Evolutionary conservation across 768 basidiomycete genomes (phyloP).

Genomic region (Coprinopsis cinerea): DNA sequence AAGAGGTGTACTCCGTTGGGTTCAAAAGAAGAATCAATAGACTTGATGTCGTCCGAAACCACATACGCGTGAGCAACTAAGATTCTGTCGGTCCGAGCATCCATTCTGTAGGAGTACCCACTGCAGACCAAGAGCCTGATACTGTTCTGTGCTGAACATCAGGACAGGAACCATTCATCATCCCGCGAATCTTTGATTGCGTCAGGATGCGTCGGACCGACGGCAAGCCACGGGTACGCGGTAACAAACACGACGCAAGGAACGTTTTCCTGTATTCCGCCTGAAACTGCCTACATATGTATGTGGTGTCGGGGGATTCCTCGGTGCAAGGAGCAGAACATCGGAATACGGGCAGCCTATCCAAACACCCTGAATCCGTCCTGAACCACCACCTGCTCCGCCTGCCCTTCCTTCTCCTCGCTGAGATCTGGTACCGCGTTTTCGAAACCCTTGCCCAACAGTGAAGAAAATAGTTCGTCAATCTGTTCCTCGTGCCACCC

Average conservation of each 20-base stretch:
- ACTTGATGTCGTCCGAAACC: no score
- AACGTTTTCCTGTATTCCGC: no score
- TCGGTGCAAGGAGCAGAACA: slow-evolving; percentile 16
- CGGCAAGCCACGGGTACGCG: neutral
- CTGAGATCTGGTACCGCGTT: slow-evolving; percentile 23
- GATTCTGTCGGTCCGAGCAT: no score
- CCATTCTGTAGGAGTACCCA: no score
- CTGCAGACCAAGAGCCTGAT: no score
- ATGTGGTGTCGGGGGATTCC: neutral
- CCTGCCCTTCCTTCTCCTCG: slow-evolving; percentile 18
- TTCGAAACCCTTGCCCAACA: slow-evolving; percentile 74
- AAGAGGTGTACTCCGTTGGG: no score
- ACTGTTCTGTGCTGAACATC: no score
- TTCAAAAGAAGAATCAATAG: no score
- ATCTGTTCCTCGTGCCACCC: slow-evolving; percentile 96
- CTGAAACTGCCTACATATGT: no score
- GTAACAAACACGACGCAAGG: no score
- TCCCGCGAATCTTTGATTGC: neutral
- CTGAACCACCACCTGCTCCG: slow-evolving; percentile 24
- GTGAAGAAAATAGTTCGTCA: slow-evolving; percentile 86
- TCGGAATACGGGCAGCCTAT: slow-evolving; percentile 23
- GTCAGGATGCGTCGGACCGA: neutral
- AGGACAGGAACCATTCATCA: no score
- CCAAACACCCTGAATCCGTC: slow-evolving; percentile 58
- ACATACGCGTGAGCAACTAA: no score